A percentile compares a stretch with the other conserved stretches of the same genome.
Evolutionary conservation across 768 basidiomycete species (phyloP).

Genomic region (Leucosporidium creatinivorum): DNA sequence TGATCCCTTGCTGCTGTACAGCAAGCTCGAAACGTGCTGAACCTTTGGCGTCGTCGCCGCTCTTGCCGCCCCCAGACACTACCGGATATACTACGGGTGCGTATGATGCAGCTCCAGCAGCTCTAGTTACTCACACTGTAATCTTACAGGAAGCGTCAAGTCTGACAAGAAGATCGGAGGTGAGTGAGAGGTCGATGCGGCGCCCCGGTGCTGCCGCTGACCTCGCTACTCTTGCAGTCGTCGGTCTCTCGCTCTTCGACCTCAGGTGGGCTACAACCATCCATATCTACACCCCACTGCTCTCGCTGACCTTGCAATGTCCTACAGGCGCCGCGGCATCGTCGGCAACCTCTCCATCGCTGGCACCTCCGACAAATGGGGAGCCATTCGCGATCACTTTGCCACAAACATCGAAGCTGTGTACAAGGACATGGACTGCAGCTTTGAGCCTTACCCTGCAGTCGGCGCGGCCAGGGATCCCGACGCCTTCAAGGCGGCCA

Average conservation of each 20-base stretch:
- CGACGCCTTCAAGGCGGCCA: conserved; percentile 57
- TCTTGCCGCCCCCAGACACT: not conserved
- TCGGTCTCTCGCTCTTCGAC: conserved; percentile 1
- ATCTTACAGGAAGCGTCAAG: not conserved
- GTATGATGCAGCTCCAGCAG: no score
- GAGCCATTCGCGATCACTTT: conserved; percentile 1
- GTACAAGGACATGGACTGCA: conserved; percentile 14
- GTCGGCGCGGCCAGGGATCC: not conserved
- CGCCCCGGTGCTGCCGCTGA: not conserved
- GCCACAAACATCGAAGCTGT: conserved; percentile 4
- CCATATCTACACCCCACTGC: no score
- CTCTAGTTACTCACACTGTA: not conserved
- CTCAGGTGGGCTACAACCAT: not conserved
- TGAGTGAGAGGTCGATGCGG: no score
- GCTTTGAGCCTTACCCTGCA: not conserved
- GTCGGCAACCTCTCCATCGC: conserved; percentile 6
- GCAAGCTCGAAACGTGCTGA: not conserved
- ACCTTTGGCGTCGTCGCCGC: no score
- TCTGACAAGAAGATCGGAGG: conserved; percentile 4
- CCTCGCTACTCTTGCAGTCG: not conserved
- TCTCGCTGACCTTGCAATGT: not conserved
- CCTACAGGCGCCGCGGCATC: conserved; percentile 1
- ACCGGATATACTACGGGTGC: not conserved
- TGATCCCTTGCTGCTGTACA: not conserved
- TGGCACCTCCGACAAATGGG: not conserved